Conservation (phyloP, 805 yeast genomes). For the Candida ipomoeae region DNA sequence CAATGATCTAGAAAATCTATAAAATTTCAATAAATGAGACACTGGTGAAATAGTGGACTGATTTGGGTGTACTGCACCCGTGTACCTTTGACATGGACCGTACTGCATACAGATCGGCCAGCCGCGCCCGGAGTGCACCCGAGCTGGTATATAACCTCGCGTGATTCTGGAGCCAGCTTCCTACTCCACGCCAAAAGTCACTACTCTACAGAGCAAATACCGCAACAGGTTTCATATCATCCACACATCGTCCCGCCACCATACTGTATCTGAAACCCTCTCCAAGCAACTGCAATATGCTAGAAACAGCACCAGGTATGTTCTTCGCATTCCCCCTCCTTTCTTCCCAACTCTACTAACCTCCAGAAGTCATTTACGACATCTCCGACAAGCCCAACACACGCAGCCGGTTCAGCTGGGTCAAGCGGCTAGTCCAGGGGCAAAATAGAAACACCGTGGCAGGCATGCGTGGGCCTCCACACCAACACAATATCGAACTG, state of each 20-base stretch:
- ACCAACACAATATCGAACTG: constrained; percentile 1
- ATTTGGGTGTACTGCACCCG: neutral
- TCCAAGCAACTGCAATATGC: neutral
- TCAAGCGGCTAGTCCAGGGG: constrained; percentile 38
- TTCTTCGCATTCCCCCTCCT: neutral
- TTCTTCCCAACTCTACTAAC: neutral
- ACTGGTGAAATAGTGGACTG: too few relatives aligned
- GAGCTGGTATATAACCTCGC: neutral
- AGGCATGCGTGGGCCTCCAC: constrained; percentile 11
- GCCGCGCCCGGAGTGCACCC: neutral
- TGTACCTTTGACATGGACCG: neutral
- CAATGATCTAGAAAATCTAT: too few relatives aligned
- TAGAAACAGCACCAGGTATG: constrained; percentile 1
- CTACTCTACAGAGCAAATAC: neutral
- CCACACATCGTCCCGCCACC: neutral
- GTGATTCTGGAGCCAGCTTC: neutral
- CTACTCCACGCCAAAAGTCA: neutral
- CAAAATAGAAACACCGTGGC: constrained; percentile 19
- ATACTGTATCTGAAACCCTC: neutral
- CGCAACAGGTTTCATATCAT: neutral
- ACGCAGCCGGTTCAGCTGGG: constrained; percentile 37
- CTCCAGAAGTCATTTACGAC: constrained; percentile 8
- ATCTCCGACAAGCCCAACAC: constrained; percentile 25
- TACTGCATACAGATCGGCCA: neutral
- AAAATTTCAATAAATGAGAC: too few relatives aligned